Evolutionary conservation across 2,329 filamentous ascomycete genomes (phyloP).

Genomic region (Cercospora sp.): DNA sequence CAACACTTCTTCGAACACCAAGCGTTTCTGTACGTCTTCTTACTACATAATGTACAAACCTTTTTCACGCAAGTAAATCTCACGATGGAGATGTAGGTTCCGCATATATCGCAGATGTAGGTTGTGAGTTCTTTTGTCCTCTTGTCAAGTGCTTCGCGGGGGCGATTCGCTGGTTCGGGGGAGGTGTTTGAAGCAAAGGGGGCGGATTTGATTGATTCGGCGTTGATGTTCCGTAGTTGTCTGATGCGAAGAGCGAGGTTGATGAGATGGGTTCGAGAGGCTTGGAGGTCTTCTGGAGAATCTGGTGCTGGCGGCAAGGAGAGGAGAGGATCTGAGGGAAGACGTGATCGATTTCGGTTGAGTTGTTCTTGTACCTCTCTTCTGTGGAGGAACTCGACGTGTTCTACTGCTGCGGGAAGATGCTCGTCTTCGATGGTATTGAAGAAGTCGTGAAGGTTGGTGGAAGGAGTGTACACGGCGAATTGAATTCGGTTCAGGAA

Average conservation of each 20-base stretch:
- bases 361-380: not conserved
- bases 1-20: slow-evolving; percentile 1
- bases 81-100: not conserved
- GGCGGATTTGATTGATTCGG: too few relatives aligned
- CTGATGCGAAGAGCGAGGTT: not conserved
- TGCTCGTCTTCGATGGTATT: not conserved
- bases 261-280: not conserved
- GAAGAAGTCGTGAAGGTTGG: not conserved
- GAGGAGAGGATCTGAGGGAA: not conserved
- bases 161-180: not conserved
- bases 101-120: not conserved
- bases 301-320: not conserved
- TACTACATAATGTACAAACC: not conserved
- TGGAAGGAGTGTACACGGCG: not conserved
- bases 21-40: not conserved
- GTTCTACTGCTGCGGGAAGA: not conserved
- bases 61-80: not conserved
- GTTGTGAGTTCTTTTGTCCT: too few relatives aligned
- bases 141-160: not conserved
- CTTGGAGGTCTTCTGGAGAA: not conserved
- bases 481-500: not conserved
- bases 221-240: not conserved
- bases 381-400: not conserved
- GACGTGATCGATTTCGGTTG: not conserved
- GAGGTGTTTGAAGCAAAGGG: not conserved